These are phyloP conservation scores for Sporothrix schenckii DNA, from an alignment of 2,329 filamentous ascomycete genomes.

Conservation along the genomic window DNA sequence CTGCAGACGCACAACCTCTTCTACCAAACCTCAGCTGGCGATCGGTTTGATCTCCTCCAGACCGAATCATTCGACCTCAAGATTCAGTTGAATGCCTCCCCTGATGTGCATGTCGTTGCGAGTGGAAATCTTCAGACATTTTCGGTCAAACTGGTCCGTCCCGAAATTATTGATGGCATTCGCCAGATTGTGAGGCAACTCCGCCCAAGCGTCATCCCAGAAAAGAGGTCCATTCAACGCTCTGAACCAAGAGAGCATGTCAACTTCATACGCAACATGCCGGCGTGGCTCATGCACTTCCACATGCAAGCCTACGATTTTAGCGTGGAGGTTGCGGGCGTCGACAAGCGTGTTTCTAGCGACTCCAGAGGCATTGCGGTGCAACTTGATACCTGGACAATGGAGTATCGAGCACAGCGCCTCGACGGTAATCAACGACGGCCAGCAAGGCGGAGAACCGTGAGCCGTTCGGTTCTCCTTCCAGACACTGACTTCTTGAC, in stretches of 20 bases:
- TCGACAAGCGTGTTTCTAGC: constrained; percentile 80
- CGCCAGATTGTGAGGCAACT: constrained; percentile 89
- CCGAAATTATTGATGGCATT: constrained; percentile 89
- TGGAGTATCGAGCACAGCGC: constrained; percentile 85
- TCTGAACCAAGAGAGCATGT: constrained; percentile 57
- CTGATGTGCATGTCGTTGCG: constrained; percentile 79
- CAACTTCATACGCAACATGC: constrained; percentile 77
- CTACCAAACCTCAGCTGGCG: constrained; percentile 84
- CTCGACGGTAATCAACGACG: constrained; percentile 65
- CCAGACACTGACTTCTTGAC: constrained; percentile 68
- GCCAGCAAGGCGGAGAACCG: constrained; percentile 68
- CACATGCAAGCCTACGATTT: constrained; percentile 87
- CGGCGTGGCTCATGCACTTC: constrained; percentile 81
- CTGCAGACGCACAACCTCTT: constrained; percentile 87
- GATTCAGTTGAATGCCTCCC: constrained; percentile 78
- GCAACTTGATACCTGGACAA: constrained; percentile 83
- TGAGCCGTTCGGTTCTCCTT: constrained; percentile 68
- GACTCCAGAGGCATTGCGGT: constrained; percentile 81
- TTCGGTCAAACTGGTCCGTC: constrained; percentile 83
- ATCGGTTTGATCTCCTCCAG: constrained; percentile 82
- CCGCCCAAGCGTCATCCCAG: constrained; percentile 68
- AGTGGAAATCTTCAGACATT: constrained; percentile 83
- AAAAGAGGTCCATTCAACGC: constrained; percentile 59
- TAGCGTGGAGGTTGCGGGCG: constrained; percentile 84
- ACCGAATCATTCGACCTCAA: constrained; percentile 89